Evolutionary conservation across 176 grass and related monocot species (phyloP).

Genomic region (Metroxylon sagu): DNA sequence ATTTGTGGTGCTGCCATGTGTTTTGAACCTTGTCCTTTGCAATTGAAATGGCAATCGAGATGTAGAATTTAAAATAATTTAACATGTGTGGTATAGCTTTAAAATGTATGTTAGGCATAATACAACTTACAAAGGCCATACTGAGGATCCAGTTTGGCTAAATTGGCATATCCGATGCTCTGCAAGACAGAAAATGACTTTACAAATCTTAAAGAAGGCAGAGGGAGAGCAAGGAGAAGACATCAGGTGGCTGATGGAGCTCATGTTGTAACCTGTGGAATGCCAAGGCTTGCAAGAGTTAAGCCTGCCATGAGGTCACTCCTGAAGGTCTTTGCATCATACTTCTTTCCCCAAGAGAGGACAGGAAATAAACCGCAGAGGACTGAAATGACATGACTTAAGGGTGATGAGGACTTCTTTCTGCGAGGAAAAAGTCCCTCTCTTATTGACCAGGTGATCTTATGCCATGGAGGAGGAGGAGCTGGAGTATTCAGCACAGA

Average conservation of each 20-base stretch:
- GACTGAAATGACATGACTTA: conserved; percentile 19
- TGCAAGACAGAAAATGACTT: conserved; percentile 17
- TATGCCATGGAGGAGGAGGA: conserved; percentile 31
- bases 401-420: conserved; percentile 2
- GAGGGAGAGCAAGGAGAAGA: not conserved
- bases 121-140: conserved; percentile 86
- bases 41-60: no score
- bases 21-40: no score
- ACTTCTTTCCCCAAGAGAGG: conserved; percentile 69
- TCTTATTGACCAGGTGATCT: conserved; percentile 25
- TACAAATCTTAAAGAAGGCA: conserved; percentile 1
- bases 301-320: conserved; percentile 88
- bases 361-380: conserved; percentile 66
- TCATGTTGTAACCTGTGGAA: conserved; percentile 53
- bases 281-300: conserved; percentile 89
- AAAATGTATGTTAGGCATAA: not conserved
- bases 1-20: no score
- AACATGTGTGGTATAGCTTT: no score
- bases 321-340: conserved; percentile 56
- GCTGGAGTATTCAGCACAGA: conserved; percentile 33
- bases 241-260: no score
- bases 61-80: no score
- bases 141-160: conserved; percentile 86
- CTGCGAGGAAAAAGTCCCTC: conserved; percentile 4
- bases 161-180: conserved; percentile 96